Conservation (phyloP, 345 rosid genomes). For the Melaleuca alternifolia region DNA sequence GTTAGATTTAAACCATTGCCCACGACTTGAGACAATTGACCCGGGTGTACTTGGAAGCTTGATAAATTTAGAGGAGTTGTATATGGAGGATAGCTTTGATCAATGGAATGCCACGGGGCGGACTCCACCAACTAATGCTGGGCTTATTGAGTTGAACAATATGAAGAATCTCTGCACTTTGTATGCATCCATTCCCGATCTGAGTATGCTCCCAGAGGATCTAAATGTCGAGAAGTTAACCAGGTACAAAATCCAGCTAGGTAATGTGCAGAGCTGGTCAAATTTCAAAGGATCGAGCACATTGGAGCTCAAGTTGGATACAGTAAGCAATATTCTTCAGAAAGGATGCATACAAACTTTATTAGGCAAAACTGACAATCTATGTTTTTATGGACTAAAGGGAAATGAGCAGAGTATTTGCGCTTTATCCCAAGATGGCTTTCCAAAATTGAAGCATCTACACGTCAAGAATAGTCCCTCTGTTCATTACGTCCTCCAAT, state of each 20-base stretch:
- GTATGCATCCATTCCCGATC: neutral
- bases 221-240: too few species aligned
- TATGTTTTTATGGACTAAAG: rapidly evolving
- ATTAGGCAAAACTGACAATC: rapidly evolving
- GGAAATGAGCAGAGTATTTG: neutral
- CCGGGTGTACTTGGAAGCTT: neutral
- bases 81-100: neutral
- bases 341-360: neutral
- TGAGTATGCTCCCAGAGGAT: neutral
- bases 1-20: neutral
- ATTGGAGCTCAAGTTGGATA: neutral
- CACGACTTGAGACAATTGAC: neutral
- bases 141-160: neutral
- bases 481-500: neutral
- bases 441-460: neutral
- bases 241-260: neutral
- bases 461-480: rapidly evolving
- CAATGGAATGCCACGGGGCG: neutral
- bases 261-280: neutral
- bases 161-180: neutral
- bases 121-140: neutral
- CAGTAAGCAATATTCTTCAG: rapidly evolving
- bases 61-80: neutral
- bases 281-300: too few species aligned
- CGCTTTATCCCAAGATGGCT: neutral